These are phyloP conservation scores for Seiridium cupressi DNA, from an alignment of 2,329 filamentous ascomycete genomes.

Conservation along the genomic window DNA sequence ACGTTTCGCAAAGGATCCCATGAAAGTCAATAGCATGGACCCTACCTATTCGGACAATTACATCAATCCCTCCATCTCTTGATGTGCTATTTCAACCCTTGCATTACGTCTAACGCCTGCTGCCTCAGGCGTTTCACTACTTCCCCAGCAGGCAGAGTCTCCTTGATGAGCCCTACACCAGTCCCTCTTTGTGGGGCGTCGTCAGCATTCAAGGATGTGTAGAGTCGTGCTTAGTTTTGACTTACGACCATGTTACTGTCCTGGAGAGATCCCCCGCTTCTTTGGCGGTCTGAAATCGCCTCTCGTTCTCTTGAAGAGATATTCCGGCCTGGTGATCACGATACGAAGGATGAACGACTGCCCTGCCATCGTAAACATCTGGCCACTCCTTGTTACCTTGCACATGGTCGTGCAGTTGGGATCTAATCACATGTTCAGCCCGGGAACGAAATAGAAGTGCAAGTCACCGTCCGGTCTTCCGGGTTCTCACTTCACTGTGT, in stretches of 20 bases:
- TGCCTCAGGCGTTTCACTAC: slow-evolving; percentile 24
- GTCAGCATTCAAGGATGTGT: background rate
- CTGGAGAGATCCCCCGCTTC: slow-evolving; percentile 14
- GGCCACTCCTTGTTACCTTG: slow-evolving; percentile 27
- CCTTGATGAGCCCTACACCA: slow-evolving; percentile 24
- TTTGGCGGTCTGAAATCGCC: background rate
- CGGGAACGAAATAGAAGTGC: background rate
- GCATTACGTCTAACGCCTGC: background rate
- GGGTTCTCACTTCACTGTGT: slow-evolving; percentile 31
- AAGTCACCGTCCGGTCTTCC: too few relatives aligned
- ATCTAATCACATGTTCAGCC: slow-evolving; percentile 15
- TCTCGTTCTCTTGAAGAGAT: slow-evolving; percentile 23
- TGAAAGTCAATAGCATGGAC: too few relatives aligned
- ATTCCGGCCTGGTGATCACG: slow-evolving; percentile 22
- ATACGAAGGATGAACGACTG: slow-evolving; percentile 24
- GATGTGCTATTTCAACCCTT: too few relatives aligned
- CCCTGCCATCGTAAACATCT: slow-evolving; percentile 26
- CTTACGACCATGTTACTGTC: slow-evolving; percentile 31
- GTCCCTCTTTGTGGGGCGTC: slow-evolving; percentile 19
- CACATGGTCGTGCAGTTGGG: slow-evolving; percentile 28
- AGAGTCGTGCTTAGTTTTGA: background rate
- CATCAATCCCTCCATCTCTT: too few relatives aligned
- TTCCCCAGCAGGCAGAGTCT: slow-evolving; percentile 23
- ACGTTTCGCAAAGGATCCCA: too few relatives aligned
- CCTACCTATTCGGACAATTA: too few relatives aligned